Evolutionary conservation across 768 basidiomycete species (phyloP).

Genomic region (Russula sp.): DNA sequence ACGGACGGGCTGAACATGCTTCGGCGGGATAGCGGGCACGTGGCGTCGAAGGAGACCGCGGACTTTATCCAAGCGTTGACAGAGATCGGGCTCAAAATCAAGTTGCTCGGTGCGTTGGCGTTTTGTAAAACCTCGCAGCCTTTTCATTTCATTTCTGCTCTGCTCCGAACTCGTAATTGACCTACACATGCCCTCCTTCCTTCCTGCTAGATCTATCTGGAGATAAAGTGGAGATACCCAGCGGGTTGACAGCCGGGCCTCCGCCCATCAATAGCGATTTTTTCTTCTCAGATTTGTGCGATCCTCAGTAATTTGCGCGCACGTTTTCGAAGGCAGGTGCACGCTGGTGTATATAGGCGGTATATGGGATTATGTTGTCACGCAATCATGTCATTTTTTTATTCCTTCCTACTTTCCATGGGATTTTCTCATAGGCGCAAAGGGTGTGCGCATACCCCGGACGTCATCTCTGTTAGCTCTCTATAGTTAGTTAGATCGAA

Average conservation of each 20-base stretch:
- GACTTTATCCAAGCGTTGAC: slow-evolving; percentile 82
- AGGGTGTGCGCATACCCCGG: neutral
- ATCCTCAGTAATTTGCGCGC: slow-evolving; percentile 17
- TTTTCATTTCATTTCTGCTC: neutral
- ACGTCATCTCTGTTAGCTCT: slow-evolving; percentile 5
- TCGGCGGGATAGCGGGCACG: slow-evolving; percentile 71
- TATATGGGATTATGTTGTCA: neutral
- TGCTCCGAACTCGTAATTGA: too few relatives aligned
- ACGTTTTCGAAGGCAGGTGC: neutral
- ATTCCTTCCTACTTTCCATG: neutral
- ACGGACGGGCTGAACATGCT: slow-evolving; percentile 90
- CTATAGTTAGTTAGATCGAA: neutral
- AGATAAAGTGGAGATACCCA: slow-evolving; percentile 84
- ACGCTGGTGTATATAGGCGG: neutral
- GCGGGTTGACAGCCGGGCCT: slow-evolving; percentile 65
- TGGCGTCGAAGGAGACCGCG: slow-evolving; percentile 77
- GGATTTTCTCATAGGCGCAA: neutral
- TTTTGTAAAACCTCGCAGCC: neutral
- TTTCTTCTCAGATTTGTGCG: slow-evolving; percentile 65
- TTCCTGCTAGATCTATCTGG: slow-evolving; percentile 64
- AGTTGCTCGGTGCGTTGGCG: slow-evolving; percentile 59
- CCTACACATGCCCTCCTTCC: too few relatives aligned
- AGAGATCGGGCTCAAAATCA: slow-evolving; percentile 88
- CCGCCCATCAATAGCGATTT: slow-evolving; percentile 77
- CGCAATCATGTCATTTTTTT: neutral